Base-by-base conservation (phyloP, 345 rosid genomes). In the Bretschneidera sinensis region DNA sequence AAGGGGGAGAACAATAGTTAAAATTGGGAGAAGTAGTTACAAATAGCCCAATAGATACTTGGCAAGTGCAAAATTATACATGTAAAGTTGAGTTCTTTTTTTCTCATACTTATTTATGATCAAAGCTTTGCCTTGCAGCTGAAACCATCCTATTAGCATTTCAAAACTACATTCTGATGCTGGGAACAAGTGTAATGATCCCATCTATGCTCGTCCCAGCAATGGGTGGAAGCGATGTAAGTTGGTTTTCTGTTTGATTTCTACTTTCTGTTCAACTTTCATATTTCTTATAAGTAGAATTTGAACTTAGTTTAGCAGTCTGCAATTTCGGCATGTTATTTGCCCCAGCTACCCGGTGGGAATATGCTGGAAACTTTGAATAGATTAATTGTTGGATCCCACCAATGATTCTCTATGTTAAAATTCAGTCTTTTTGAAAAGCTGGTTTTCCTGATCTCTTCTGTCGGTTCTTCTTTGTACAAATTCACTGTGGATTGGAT, bases 101-200 rank as follows among this genome's bases (percentile, higher is more conserved):
- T 34, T 57, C 57, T 54, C 45, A 24, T n/a, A 47, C 11, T n/a
- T 64, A 57, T 33, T 65, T 53, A 52, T 33, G 13, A 34, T n/a
- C 43, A 43, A 21, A 21, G 45, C 39, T 19, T 58, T 67, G 56
- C 74, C 52, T 60, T 76, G 83, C 88, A 94, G 99, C 77, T 73
- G 92, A 91, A 76, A 86, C 91, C 2, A 75, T 72, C 54, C 59
- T 94, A 16, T 57, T 94, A 71, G 99, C 91, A 58, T 94, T 94
- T 71, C 97, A 94, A 78, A 90, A 94, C 78, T 94, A 90, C 77
- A 91, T 94, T 50, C 74, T 91, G 63, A 80, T 88, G 89, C 80
- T 91, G 59, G 99, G 99, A 62, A 80, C 99, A 55, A 85, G 86
- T 70, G 97, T 88, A 51, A 81, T 91, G 71, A 85, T 94, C 68